Base-by-base conservation (phyloP, 768 basidiomycete species). In the Aureoboletus auriporus region DNA sequence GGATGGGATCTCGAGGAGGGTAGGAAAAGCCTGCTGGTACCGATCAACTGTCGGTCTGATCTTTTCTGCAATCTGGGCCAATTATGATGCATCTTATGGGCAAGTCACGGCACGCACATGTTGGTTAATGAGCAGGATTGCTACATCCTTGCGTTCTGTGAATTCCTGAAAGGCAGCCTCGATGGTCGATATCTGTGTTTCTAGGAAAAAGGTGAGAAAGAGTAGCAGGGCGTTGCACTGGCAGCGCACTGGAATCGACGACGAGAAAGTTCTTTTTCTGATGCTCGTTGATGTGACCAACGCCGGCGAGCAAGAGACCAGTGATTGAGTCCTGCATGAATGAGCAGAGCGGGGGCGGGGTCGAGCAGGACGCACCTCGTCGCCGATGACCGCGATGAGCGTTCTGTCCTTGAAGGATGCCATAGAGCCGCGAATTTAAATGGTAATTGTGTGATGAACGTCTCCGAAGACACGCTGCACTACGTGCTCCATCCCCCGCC, bases 181-280 rank as follows among this genome's bases (percentile, higher is more conserved):
- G 56, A 99, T 94, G 5, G 82, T 80, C 4, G 90, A 85, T 39
- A 90, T 78, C 64, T 91, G 87, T 3, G 96, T 99, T 69, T 95
- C 95, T 97, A 55, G 13, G 13, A 26, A 40, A n/a, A 43, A 44
- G 38, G 44, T 67, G 9, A 58, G 50, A 27, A 34, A 33, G 37
- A 39, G 39, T 27, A n/a, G 16, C 44, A 34, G 9, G 26, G 30
- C 4, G 36, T 20, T 53, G 47, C 38, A 44, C 33, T 36, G 30
- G 40, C 20, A n/a, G 73, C 87, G 54, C 62, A 97, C 96, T 99
- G 9, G 85, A 64, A 59, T 97, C 95, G 34, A 97, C 96, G 29
- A 97, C 83, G 39, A 98, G 75, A 68, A 99, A 98, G 73, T 97
- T 99, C 86, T 96, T 96, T 77, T 88, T 90, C 73, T 93, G 90